Conservation (phyloP, 2,329 filamentous ascomycete species). For the Geosmithia morbida region DNA sequence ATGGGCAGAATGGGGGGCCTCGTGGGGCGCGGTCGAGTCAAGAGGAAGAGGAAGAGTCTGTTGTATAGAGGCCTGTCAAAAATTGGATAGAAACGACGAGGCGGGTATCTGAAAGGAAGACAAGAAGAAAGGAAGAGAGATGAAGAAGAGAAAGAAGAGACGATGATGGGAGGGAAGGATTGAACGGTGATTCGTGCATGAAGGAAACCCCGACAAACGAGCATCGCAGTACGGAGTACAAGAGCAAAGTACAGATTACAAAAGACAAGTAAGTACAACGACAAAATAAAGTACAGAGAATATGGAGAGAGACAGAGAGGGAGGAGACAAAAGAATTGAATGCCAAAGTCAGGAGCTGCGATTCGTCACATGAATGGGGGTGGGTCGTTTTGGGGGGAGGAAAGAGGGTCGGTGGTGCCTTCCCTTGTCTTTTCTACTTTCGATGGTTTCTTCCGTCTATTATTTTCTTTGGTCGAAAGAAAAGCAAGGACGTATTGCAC, state of each 20-base stretch:
- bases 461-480: background rate
- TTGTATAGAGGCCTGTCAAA: background rate
- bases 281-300: no score
- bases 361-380: background rate
- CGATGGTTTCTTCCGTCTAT: background rate
- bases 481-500: background rate
- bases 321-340: background rate
- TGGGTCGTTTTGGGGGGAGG: background rate
- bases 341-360: background rate
- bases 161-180: background rate
- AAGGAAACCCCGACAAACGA: background rate
- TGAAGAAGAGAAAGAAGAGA: constrained; percentile 1
- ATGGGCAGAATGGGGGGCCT: background rate
- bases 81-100: background rate
- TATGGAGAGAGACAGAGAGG: no score
- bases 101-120: no score
- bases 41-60: background rate
- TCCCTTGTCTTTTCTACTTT: background rate
- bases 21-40: background rate
- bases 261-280: no score
- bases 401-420: no score
- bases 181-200: background rate
- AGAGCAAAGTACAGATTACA: background rate
- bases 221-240: background rate
- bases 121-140: background rate